A percentile compares a stretch with the other conserved stretches of the same genome.
These are phyloP conservation scores for Vigna nakashimae DNA, from an alignment of 306 rosid genomes.

Conservation along the genomic window DNA sequence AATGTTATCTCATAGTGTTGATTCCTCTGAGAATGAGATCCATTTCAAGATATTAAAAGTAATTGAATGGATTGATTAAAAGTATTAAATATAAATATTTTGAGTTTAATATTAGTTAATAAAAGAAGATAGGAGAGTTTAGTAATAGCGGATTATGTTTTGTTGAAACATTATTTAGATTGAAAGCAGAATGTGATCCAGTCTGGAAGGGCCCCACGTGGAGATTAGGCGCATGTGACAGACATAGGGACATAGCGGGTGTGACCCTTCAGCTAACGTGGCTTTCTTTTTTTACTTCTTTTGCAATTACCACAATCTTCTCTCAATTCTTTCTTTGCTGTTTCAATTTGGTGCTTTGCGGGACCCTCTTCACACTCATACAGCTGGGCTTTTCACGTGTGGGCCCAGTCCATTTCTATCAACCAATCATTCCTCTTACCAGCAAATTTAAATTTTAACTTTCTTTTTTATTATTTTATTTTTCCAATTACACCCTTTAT, in stretches of 20 bases:
- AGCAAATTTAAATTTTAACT: too few species aligned
- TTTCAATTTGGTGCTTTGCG: constrained; percentile 21
- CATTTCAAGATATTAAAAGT: too few species aligned
- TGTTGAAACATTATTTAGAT: neutral
- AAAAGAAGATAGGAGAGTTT: neutral
- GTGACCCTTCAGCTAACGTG: constrained; percentile 25
- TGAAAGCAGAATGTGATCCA: constrained; percentile 42
- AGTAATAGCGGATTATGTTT: neutral
- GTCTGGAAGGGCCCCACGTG: constrained; percentile 63
- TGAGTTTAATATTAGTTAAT: neutral
- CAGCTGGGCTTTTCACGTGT: constrained; percentile 35
- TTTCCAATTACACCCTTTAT: too few species aligned
- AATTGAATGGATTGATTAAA: too few species aligned
- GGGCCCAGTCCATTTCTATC: constrained; percentile 27
- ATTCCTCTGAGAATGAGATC: too few species aligned
- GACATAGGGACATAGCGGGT: neutral
- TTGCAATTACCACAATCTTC: neutral
- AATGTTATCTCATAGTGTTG: too few species aligned
- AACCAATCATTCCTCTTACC: neutral
- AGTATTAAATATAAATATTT: too few species aligned
- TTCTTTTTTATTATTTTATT: too few species aligned
- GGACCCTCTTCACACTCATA: constrained; percentile 16
- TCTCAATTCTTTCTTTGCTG: neutral
- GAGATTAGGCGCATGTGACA: constrained; percentile 56
- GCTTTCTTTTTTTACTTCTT: constrained; percentile 30